phyloP scores from a whole-genome alignment of 2,329 filamentous ascomycete species.

The Colletotrichum cereale region DNA sequence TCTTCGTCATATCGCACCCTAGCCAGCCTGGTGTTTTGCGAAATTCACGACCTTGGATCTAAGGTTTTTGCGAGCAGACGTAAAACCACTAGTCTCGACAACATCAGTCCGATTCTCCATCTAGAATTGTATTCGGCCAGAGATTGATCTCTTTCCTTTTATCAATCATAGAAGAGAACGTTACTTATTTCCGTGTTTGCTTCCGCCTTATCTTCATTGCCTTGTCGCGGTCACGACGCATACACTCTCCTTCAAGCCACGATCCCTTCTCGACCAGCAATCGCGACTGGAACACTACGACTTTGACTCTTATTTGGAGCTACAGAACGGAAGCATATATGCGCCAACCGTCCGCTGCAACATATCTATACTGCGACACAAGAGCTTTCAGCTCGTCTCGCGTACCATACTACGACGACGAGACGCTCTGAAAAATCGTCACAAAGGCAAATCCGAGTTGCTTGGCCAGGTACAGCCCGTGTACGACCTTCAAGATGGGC shows the following conservation, averaged over 20 bases:
- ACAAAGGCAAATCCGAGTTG: neutral
- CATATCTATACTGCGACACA: neutral
- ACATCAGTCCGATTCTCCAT: neutral
- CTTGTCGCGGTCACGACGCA: neutral
- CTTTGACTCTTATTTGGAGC: neutral
- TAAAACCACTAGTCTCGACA: neutral
- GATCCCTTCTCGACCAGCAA: neutral
- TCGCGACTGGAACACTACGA: neutral
- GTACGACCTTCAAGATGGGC: constrained; percentile 73
- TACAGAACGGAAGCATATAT: neutral
- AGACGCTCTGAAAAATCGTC: neutral
- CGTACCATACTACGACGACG: neutral
- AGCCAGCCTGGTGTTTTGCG: neutral
- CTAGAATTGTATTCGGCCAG: neutral
- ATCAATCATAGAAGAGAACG: neutral
- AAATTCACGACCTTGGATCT: neutral
- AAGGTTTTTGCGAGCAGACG: neutral
- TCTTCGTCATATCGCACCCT: neutral
- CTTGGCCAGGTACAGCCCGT: neutral
- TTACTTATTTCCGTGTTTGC: neutral
- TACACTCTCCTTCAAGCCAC: neutral
- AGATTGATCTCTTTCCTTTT: no score
- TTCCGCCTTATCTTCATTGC: neutral
- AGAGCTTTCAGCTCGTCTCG: constrained; percentile 6
- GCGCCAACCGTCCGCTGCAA: neutral